Evolutionary conservation across 2,329 filamentous ascomycete species (phyloP).

Genomic region (Xylaria sp.): DNA sequence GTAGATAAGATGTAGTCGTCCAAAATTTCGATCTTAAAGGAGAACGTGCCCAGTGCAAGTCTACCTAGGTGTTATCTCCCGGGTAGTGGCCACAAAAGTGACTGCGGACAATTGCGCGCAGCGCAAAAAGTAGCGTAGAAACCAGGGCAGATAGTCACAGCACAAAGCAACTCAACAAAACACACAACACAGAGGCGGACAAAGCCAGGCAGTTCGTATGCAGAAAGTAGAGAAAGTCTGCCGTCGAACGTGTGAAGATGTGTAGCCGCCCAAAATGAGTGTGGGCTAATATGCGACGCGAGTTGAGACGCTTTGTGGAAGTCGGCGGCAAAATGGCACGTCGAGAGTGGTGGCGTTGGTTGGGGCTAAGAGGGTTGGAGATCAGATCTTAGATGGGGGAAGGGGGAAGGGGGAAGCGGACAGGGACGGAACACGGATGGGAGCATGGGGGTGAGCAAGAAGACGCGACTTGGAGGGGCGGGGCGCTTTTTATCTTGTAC

Average conservation of each 20-base stretch:
- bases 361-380: conserved; percentile 5
- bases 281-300: conserved; percentile 22
- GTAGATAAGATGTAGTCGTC: too few relatives aligned
- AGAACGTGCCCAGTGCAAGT: neutral
- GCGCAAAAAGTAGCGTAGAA: neutral
- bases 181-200: neutral
- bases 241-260: neutral
- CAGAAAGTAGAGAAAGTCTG: neutral
- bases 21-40: neutral
- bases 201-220: neutral
- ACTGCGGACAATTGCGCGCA: neutral
- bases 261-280: conserved; percentile 16
- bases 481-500: conserved; percentile 21
- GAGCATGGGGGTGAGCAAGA: conserved; percentile 1
- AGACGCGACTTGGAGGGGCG: conserved; percentile 41
- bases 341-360: conserved; percentile 29
- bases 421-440: conserved; percentile 27
- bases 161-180: neutral
- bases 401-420: conserved; percentile 15
- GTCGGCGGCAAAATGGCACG: conserved; percentile 28
- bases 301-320: conserved; percentile 21
- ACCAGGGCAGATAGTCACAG: neutral
- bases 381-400: too few relatives aligned
- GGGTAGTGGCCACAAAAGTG: neutral
- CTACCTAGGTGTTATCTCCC: neutral